These are phyloP conservation scores for Blastobotrys elegans DNA, from an alignment of 1,139 yeast species.

Conservation along the genomic window DNA sequence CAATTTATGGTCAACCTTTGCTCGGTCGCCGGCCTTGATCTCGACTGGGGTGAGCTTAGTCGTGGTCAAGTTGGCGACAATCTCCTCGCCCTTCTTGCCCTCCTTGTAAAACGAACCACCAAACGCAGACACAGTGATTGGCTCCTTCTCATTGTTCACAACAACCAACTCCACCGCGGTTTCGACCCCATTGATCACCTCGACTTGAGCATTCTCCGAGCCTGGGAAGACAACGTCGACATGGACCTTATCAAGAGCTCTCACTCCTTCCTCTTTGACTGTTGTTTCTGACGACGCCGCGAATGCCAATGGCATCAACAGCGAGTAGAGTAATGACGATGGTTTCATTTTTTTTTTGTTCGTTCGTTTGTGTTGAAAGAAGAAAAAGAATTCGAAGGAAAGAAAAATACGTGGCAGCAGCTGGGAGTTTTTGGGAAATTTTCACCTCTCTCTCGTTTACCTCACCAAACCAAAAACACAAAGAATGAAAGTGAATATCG, in stretches of 20 bases:
- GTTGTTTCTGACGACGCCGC: background rate
- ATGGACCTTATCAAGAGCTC: conserved; percentile 3
- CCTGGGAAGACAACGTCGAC: conserved; percentile 13
- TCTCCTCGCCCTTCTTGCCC: conserved; percentile 36
- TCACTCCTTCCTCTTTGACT: conserved; percentile 7
- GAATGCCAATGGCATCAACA: background rate
- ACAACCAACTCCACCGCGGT: conserved; percentile 52
- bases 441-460: background rate
- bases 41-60: conserved; percentile 56
- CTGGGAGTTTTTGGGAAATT: background rate
- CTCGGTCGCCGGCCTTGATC: conserved; percentile 42
- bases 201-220: conserved; percentile 10
- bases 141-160: conserved; percentile 52
- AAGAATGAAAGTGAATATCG: conserved; percentile 29
- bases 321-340: background rate
- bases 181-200: conserved; percentile 46
- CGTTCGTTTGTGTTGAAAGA: background rate
- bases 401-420: background rate
- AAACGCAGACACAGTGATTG: conserved; percentile 59
- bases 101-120: conserved; percentile 61
- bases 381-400: background rate
- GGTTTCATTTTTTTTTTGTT: conserved; percentile 8
- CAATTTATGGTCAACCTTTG: conserved; percentile 26
- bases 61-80: conserved; percentile 56
- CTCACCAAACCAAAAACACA: background rate